Conservation (phyloP, 805 yeast genomes). For the Pichia rugopelliculosa region DNA sequence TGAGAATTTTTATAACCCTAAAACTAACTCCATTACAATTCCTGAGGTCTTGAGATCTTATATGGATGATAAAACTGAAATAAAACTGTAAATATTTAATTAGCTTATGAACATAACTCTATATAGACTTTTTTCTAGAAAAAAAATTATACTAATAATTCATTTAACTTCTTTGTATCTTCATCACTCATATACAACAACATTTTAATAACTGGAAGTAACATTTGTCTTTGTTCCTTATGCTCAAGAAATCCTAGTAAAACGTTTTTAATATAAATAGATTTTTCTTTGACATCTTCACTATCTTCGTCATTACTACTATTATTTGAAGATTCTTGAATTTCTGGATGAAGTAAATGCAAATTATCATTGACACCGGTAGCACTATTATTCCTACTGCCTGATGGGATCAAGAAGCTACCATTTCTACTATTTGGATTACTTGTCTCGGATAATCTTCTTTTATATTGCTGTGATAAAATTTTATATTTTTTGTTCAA, state of each 20-base stretch:
- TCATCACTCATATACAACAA: conserved; percentile 58
- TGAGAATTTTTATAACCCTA: conserved; percentile 72
- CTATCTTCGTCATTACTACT: conserved; percentile 13
- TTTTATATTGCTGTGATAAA: conserved; percentile 49
- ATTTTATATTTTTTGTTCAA: conserved; percentile 62
- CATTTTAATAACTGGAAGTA: conserved; percentile 79
- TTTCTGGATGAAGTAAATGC: conserved; percentile 1
- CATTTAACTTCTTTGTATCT: conserved; percentile 63
- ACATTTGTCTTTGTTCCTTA: conserved; percentile 79
- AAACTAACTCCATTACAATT: conserved; percentile 43
- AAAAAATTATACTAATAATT: background rate
- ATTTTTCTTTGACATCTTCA: conserved; percentile 36
- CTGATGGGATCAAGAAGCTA: background rate
- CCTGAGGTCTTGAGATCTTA: conserved; percentile 63
- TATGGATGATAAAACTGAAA: conserved; percentile 57
- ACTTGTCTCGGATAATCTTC: conserved; percentile 18
- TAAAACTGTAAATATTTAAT: conserved; percentile 7
- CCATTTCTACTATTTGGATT: conserved; percentile 16
- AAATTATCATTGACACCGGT: background rate
- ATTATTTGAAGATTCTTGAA: background rate
- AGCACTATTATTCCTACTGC: conserved; percentile 14
- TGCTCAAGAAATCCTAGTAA: conserved; percentile 87
- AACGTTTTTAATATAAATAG: conserved; percentile 82
- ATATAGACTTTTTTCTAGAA: background rate
- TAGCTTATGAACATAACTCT: background rate